Conservation (phyloP, 176 grass and related monocot genomes). For the Zoysia pacifica region DNA sequence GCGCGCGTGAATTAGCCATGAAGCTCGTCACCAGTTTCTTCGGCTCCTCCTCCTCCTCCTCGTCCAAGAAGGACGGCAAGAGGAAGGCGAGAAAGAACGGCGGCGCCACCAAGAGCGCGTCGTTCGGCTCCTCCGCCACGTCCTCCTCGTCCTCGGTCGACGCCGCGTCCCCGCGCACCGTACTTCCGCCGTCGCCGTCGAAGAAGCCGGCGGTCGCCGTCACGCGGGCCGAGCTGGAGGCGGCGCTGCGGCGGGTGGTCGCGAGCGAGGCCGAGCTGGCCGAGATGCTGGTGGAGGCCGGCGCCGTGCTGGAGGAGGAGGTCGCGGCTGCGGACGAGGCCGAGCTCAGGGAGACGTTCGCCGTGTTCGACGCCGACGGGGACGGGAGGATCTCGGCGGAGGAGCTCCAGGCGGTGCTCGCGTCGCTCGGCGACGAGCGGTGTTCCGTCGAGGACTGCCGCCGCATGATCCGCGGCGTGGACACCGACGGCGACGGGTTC, state of each 20-base stretch:
- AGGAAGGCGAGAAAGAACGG: not conserved
- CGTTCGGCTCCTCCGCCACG: slow-evolving; percentile 36
- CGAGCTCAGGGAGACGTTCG: slow-evolving; percentile 66
- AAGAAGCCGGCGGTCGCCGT: not conserved
- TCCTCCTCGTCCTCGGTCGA: slow-evolving; percentile 12
- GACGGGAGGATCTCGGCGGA: slow-evolving; percentile 83
- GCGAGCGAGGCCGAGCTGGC: slow-evolving; percentile 48
- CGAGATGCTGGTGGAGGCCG: slow-evolving; percentile 19
- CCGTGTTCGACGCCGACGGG: slow-evolving; percentile 72
- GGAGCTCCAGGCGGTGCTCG: slow-evolving; percentile 60
- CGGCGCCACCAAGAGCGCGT: not conserved
- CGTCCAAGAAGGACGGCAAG: slow-evolving; percentile 4
- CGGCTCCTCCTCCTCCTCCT: not conserved
- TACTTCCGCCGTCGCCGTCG: slow-evolving; percentile 5
- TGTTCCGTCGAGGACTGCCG: slow-evolving; percentile 77
- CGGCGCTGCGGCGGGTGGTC: slow-evolving; percentile 40
- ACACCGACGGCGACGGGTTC: slow-evolving; percentile 61
- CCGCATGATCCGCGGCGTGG: slow-evolving; percentile 72
- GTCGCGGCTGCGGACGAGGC: slow-evolving; percentile 40
- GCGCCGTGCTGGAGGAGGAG: not conserved
- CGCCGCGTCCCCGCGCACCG: slow-evolving; percentile 15
- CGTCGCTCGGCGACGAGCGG: slow-evolving; percentile 51
- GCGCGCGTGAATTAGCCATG: slow-evolving; percentile 14
- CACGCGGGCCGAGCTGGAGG: slow-evolving; percentile 49
- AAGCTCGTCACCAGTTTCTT: slow-evolving; percentile 27